Conservation (phyloP, 306 rosid species). For the Begonia fuchsioides region DNA sequence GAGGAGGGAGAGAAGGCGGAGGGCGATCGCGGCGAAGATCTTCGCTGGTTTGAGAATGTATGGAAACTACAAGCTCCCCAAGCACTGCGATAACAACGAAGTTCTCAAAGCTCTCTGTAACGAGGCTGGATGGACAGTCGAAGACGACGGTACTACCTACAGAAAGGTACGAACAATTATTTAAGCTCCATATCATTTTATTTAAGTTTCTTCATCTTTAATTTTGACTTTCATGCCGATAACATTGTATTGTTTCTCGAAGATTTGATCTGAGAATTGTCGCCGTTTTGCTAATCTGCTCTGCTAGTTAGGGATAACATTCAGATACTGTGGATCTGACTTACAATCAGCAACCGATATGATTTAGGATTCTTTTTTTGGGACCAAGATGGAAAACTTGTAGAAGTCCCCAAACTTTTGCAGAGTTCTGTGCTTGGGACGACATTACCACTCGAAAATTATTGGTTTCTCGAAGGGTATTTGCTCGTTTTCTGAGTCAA, state of each 20-base stretch:
- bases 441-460: neutral
- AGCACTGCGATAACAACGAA: conserved; percentile 53
- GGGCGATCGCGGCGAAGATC: conserved; percentile 62
- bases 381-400: neutral
- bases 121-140: conserved; percentile 63
- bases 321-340: neutral
- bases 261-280: too few species aligned
- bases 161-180: too few species aligned
- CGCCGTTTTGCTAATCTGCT: too few species aligned
- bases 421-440: neutral
- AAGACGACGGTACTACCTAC: too few species aligned
- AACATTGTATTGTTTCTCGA: neutral
- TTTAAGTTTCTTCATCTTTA: neutral
- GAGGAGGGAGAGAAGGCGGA: conserved; percentile 42
- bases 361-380: neutral
- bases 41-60: conserved; percentile 38
- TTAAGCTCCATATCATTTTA: neutral
- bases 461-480: neutral
- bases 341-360: neutral
- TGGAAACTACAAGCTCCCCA: too few species aligned
- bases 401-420: neutral
- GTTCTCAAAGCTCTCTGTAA: conserved; percentile 53
- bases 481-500: conserved; percentile 3
- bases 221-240: neutral
- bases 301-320: too few species aligned